These are phyloP conservation scores for Akanthomyces uredinophilus DNA, from an alignment of 2,329 filamentous ascomycete species.

Conservation along the genomic window DNA sequence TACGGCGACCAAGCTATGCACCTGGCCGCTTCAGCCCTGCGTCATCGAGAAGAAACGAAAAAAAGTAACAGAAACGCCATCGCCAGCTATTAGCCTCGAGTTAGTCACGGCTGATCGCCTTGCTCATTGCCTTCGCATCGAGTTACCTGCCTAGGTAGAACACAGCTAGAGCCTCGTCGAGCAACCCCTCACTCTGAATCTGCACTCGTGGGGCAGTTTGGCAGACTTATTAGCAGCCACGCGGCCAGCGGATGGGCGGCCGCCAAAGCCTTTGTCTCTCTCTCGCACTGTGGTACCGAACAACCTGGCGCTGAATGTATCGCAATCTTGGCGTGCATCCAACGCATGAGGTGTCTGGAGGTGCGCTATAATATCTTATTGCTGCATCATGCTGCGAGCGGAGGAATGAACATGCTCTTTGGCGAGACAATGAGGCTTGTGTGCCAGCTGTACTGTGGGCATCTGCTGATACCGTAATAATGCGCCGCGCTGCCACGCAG, in stretches of 20 bases:
- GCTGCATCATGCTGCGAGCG: background rate
- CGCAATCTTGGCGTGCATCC: background rate
- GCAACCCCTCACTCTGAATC: background rate
- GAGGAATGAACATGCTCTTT: background rate
- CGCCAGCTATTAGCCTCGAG: background rate
- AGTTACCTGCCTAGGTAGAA: no score
- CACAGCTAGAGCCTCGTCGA: background rate
- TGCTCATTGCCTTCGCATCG: background rate
- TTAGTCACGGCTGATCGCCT: background rate
- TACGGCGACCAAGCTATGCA: background rate
- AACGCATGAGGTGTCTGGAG: background rate
- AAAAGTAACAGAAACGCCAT: background rate
- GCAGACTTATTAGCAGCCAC: background rate
- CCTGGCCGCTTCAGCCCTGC: background rate
- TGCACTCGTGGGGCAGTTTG: background rate
- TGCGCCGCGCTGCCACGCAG: background rate
- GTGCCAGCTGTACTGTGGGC: background rate
- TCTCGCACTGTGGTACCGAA: constrained; percentile 11
- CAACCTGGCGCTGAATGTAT: background rate
- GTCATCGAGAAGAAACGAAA: background rate
- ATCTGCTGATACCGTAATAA: background rate
- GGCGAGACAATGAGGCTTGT: background rate
- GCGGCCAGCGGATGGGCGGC: background rate
- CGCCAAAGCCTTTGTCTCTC: background rate
- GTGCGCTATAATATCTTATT: constrained; percentile 9